Evolutionary conservation across 2,329 filamentous ascomycete species (phyloP), one percentile per base, ranked within the genome.

Genomic region (Akanthomyces dipterigenus): DNA sequence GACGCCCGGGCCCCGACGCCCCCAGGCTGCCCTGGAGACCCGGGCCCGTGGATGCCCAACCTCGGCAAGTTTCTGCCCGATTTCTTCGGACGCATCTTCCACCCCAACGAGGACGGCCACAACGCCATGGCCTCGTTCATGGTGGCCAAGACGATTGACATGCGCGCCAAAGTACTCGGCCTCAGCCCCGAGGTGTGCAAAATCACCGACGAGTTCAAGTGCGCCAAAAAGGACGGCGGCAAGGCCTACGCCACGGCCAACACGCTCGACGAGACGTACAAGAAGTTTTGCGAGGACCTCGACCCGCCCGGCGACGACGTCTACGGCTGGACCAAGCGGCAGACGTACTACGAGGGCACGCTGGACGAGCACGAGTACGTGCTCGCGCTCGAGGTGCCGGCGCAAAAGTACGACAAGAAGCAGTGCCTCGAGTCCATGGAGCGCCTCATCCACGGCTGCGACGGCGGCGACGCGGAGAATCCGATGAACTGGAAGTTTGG

Each of bases 401-500:
- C 26, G 24, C 46, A 49, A 22, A 54, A 55, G 34, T 66, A 63
- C 26, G 59, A 65, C 64, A 60, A 64, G 57, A 16, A 61, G 20
- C 22, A 64, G 60, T 70, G 68, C 58, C 60, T 64, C 45, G 67
- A 67, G 5, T 55, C 59, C 22, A 45, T 67, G 26, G 20, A 53
- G 4, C 45, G 56, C 46, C 64, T 72, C 53, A 68, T 73, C 62
- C 63, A 72, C 62, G 62, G 63, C 45, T 72, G 71, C 62, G 70
- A 73, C 63, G 61, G 58, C 38, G 63, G 65, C 50, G 65, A 67
- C 48, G 51, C 60, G 1, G 56, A 67, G 24, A 72, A 71, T 63
- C 67, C 68, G 20, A 64, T 72, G 64, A 70, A 72, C 64, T 72
- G 68, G 69, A 71, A 71, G 64, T 64, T 64, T 51, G 69, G 69